Evolutionary conservation across 208 protist species (phyloP), one percentile per base, ranked within the genome.

Genomic region (Trichomonas tenax): DNA sequence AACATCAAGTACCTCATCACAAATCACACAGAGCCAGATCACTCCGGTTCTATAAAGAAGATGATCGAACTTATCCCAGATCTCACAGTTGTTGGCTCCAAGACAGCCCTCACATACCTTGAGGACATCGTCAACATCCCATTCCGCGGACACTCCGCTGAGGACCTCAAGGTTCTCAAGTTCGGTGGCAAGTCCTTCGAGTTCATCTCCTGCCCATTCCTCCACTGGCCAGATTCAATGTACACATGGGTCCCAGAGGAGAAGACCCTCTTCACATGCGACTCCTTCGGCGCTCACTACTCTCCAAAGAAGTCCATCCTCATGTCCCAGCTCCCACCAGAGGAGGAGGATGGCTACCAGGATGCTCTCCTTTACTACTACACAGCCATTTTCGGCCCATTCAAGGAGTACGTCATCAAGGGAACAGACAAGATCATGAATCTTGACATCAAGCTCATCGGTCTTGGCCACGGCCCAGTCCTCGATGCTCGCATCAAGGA

Each of bases 221-320:
- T 93, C n/a, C 86, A 93, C 86, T 93, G 86, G 86, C 86, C 86
- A 48, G 86, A 93, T 36, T 93, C 86, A 48, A 93, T 93, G 44
- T 93, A 93, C 44, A 38, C 86, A 93, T 93, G 45, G 11, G 15
- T 93, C 0, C 41, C 41, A 51, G 86, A 93, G 46, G 86, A 93
- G 8, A 93, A 93, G 21, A 41, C 44, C 11, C n/a, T 93, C 11
- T 93, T 93, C 44, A 93, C 86, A 51, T 93, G 86, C 31, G 86
- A 93, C 86, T 93, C 86, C 45, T 93, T 93, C 31, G 86, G 86
- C 8, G 21, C 44, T 44, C 86, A 93, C 86, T 93, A 93, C n/a
- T 48, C 44, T 14, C 82, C 82, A 46, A 89, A 89, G 38, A 40
- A 40, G 14, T 34, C 34, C 34, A 89, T 89, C 40, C 17, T 41